phyloP scores from a whole-genome alignment of 2,329 filamentous ascomycete genomes.

The Periconia digitata region DNA sequence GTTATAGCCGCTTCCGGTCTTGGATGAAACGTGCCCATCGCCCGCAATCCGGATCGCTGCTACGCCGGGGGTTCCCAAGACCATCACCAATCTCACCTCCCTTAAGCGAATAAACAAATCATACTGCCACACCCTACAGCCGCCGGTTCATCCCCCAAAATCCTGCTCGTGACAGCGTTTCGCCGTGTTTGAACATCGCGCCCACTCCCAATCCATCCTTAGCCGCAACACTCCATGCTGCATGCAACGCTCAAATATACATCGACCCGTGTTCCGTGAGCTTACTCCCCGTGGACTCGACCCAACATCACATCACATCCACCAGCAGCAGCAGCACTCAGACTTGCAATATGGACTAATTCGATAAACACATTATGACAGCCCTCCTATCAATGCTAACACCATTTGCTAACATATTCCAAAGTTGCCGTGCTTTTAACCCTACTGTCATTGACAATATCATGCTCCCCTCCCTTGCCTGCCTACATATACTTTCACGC shows the following conservation, averaged over 20 bases:
- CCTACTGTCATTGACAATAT: slow-evolving; percentile 33
- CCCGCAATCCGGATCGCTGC: background rate
- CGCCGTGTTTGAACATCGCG: background rate
- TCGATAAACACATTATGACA: slow-evolving; percentile 27
- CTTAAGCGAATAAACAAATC: background rate
- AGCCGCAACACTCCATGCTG: too few relatives aligned
- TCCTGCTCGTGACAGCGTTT: too few relatives aligned
- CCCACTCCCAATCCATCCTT: background rate
- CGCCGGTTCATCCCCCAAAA: too few relatives aligned
- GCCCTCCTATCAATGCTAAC: slow-evolving; percentile 3
- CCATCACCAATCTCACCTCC: too few relatives aligned
- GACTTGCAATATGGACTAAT: slow-evolving; percentile 24
- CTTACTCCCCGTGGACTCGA: too few relatives aligned
- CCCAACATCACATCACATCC: too few relatives aligned
- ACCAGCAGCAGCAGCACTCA: too few relatives aligned
- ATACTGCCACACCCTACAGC: too few relatives aligned
- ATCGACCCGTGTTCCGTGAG: too few relatives aligned
- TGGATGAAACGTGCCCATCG: background rate
- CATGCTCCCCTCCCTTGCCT: slow-evolving; percentile 16
- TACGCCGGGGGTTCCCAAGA: background rate
- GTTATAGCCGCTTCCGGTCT: background rate
- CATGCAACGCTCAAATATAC: too few relatives aligned
- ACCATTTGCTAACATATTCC: slow-evolving; percentile 29
- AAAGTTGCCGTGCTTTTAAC: slow-evolving; percentile 22
- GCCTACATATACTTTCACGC: slow-evolving; percentile 30